phyloP scores from a whole-genome alignment of 805 yeast species.

The Kodamaea hsintzibuensis region DNA sequence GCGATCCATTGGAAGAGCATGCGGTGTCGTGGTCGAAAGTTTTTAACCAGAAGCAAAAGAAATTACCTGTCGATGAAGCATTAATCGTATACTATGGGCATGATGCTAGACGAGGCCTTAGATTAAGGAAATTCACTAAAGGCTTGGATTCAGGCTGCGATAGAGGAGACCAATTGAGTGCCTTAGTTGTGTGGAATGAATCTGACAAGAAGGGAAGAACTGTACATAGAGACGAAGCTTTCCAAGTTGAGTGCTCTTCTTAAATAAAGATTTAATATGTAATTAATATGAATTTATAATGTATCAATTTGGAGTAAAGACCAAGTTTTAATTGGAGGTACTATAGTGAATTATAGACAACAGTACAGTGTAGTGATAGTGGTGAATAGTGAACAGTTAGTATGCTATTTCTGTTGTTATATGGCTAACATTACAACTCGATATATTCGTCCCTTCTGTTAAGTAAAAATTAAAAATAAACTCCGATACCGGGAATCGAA shows the following conservation, averaged over 20 bases:
- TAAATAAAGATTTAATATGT: background rate
- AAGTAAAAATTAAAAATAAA: too few relatives aligned
- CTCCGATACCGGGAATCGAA: conserved; percentile 88
- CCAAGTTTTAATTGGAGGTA: too few relatives aligned
- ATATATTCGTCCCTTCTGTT: too few relatives aligned
- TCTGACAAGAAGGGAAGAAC: conserved; percentile 10
- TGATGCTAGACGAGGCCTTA: conserved; percentile 78
- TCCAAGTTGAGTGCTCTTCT: conserved; percentile 15
- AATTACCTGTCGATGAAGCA: conserved; percentile 31
- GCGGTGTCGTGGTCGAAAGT: conserved; percentile 58
- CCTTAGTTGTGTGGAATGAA: conserved; percentile 49
- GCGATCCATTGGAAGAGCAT: conserved; percentile 36
- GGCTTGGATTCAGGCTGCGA: conserved; percentile 88
- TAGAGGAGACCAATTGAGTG: conserved; percentile 68
- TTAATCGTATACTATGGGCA: conserved; percentile 78
- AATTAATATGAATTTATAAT: too few relatives aligned
- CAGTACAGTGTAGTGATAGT: too few relatives aligned
- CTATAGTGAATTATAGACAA: too few relatives aligned
- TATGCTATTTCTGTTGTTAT: too few relatives aligned
- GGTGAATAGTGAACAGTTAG: too few relatives aligned
- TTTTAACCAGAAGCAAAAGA: conserved; percentile 49
- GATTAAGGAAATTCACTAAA: conserved; percentile 60
- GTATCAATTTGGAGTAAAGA: too few relatives aligned
- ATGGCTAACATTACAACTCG: too few relatives aligned
- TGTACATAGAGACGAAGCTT: conserved; percentile 23